These are phyloP conservation scores for Neoarthrinium moseri DNA, from an alignment of 2,329 filamentous ascomycete genomes.

Conservation along the genomic window DNA sequence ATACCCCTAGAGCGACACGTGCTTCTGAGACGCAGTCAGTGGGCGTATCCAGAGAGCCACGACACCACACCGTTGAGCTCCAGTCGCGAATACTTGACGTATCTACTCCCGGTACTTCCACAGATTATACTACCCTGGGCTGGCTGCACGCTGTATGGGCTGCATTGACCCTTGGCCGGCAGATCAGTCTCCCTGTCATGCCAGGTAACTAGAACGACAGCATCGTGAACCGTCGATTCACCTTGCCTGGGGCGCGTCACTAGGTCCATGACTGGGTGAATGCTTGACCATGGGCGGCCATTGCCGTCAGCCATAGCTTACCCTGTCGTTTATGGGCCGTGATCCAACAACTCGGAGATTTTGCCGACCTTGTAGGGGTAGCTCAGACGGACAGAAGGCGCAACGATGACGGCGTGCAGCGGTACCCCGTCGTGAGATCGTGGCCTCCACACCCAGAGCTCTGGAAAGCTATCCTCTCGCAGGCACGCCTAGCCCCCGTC, in stretches of 20 bases:
- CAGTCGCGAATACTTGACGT: no score
- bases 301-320: background rate
- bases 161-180: constrained; percentile 10
- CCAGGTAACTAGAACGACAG: background rate
- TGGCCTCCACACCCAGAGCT: background rate
- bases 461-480: constrained; percentile 1
- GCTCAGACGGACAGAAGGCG: no score
- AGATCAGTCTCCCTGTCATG: constrained; percentile 7
- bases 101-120: no score
- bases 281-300: background rate
- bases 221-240: constrained; percentile 7
- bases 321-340: background rate
- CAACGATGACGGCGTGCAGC: no score
- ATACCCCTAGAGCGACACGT: no score
- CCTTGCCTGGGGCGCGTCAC: background rate
- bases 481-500: background rate
- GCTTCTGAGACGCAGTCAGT: no score
- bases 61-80: no score
- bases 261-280: background rate
- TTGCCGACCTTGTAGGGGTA: constrained; percentile 8
- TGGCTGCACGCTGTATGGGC: constrained; percentile 4
- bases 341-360: constrained; percentile 8
- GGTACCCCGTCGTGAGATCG: constrained; percentile 1
- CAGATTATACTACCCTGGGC: no score
- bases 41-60: no score